Percentiles rank a stretch among this genome's conserved stretches.
Conservation (phyloP, 202 grass and related monocot genomes). For the Sporobolus alterniflorus region DNA sequence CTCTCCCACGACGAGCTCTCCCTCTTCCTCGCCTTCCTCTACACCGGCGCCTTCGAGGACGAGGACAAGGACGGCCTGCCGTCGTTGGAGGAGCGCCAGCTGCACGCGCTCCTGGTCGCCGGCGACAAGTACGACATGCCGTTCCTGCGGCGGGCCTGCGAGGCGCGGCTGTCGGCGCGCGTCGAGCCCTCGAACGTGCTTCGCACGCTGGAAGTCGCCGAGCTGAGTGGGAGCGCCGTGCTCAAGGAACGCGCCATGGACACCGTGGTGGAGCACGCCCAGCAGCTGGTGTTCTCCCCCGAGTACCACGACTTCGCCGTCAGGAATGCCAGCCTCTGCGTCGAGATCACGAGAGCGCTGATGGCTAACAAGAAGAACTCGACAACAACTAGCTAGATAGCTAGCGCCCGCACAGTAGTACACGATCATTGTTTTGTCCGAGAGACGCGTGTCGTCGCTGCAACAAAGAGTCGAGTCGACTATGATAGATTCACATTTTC, state of each 20-base stretch:
- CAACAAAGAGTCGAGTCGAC: not conserved
- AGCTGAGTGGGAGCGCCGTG: constrained; percentile 42
- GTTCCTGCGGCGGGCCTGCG: constrained; percentile 60
- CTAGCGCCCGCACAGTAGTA: not conserved
- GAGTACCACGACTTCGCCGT: constrained; percentile 58
- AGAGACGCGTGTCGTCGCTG: no score
- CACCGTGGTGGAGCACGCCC: constrained; percentile 55
- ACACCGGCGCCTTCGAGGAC: constrained; percentile 43
- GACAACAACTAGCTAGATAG: not conserved
- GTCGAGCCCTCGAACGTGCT: constrained; percentile 54
- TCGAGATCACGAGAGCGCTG: constrained; percentile 80
- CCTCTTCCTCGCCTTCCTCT: constrained; percentile 67
- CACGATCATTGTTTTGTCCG: not conserved
- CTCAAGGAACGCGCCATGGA: constrained; percentile 69
- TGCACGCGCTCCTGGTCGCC: constrained; percentile 60
- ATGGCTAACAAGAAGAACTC: not conserved
- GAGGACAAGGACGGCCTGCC: no score
- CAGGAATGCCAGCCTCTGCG: constrained; percentile 58
- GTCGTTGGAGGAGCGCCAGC: not conserved
- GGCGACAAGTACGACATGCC: constrained; percentile 85
- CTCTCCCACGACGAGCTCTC: constrained; percentile 63
- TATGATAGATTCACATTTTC: not conserved
- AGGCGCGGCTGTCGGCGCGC: constrained; percentile 43
- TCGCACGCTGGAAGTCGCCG: constrained; percentile 69
- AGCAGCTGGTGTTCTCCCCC: constrained; percentile 62